Evolutionary conservation across 2,329 filamentous ascomycete genomes (phyloP), one percentile per base, ranked within the genome.

Genomic region (Hymenoscyphus scutula): DNA sequence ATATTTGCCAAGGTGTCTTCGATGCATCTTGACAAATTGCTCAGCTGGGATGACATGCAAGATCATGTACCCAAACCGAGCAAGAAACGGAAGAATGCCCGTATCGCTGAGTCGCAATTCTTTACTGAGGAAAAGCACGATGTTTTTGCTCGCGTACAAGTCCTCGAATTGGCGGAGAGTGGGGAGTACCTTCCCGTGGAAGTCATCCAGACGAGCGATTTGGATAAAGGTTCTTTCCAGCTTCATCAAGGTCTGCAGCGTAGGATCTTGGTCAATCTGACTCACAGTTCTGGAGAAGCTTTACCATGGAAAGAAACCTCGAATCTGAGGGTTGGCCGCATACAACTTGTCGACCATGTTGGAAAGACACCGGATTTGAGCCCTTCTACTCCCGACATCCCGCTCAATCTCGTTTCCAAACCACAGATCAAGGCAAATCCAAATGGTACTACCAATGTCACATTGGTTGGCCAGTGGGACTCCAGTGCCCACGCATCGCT

Each of bases 1-100:
- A 90, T 99, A 64, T 98, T 97, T 74, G 93, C 95, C 19, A 89
- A 89, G 72, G 91, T 97, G 38, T 95, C 92, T 1, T 80, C 88
- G 0, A 97, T 97, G 88, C 95, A 99, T 77, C 83, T 99, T 25
- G 95, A 99, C 76, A 98, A 97, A 78, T 82, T 99, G 58, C 84
- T 97, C 13, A 99, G 95, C 77, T 99, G 95, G 95, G 95, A 99
- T 74, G 95, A 98, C 71, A 97, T 99, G 88, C 88, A 94, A 63
- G 94, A 99, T 75, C 84, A 85, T 19, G 81, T 87, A 57, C 82
- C 83, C 2, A 83, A 84, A 65, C 83, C 84, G 19, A 82, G 83
- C 61, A 79, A 80, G 51, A 82, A 79, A 62, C 74, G 79, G 5
- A 84, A 79, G 53, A 75, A 82, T 65, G 83, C 80, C 51, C 84